Conservation (phyloP, 805 yeast genomes). For the Candida chauliodis region DNA sequence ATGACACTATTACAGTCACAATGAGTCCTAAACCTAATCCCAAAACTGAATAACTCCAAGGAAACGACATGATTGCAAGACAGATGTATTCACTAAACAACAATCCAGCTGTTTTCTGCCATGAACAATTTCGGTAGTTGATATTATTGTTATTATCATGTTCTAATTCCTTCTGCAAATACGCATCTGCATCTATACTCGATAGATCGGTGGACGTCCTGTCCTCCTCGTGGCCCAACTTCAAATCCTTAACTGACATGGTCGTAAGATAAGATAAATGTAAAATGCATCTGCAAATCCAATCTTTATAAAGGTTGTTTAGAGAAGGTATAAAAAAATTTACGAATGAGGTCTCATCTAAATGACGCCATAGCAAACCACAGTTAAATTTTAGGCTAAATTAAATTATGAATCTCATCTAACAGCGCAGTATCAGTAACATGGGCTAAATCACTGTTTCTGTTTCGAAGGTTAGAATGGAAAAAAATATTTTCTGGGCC, state of each 20-base stretch:
- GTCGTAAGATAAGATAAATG: too few species aligned
- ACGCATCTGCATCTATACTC: slow-evolving; percentile 13
- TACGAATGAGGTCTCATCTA: neutral
- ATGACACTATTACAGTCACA: slow-evolving; percentile 48
- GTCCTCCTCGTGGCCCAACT: neutral
- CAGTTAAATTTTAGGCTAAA: neutral
- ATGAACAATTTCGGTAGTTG: slow-evolving; percentile 50
- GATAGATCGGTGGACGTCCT: slow-evolving; percentile 1
- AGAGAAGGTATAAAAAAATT: neutral
- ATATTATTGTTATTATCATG: slow-evolving; percentile 24
- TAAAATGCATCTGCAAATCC: too few species aligned
- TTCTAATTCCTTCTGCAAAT: slow-evolving; percentile 9
- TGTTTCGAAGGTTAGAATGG: too few species aligned
- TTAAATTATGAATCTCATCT: too few species aligned
- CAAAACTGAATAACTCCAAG: slow-evolving; percentile 59
- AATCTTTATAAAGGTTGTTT: too few species aligned
- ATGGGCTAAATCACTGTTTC: neutral
- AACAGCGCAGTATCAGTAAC: neutral
- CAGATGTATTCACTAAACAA: slow-evolving; percentile 59
- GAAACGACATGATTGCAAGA: slow-evolving; percentile 62
- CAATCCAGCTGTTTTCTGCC: slow-evolving; percentile 60
- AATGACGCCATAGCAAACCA: slow-evolving; percentile 7
- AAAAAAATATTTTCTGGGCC: too few species aligned
- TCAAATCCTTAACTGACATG: slow-evolving; percentile 2
- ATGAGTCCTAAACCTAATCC: slow-evolving; percentile 59